phyloP scores from a whole-genome alignment of 768 basidiomycete genomes.

The Pholiota conissans region DNA sequence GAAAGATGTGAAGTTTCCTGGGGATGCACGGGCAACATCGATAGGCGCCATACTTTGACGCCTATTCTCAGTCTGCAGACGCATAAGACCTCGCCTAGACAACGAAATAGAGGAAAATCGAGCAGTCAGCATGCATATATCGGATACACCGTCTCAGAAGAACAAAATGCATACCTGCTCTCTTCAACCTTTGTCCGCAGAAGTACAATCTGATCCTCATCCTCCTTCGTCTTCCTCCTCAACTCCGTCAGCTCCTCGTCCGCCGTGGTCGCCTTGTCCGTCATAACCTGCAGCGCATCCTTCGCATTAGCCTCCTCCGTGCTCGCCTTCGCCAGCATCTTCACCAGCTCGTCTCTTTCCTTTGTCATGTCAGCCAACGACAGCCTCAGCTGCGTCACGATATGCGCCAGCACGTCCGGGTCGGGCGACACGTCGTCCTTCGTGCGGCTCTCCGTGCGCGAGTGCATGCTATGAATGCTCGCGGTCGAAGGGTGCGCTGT shows the following conservation, averaged over 20 bases:
- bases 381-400: constrained; percentile 72
- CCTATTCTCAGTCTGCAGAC: constrained; percentile 76
- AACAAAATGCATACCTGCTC: constrained; percentile 59
- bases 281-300: constrained; percentile 63
- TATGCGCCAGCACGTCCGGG: constrained; percentile 72
- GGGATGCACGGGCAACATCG: constrained; percentile 54
- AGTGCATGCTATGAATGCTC: constrained; percentile 31
- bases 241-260: constrained; percentile 58
- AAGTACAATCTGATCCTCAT: constrained; percentile 75
- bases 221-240: constrained; percentile 57
- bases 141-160: constrained; percentile 3
- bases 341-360: constrained; percentile 69
- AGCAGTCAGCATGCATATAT: not conserved
- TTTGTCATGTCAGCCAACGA: constrained; percentile 61
- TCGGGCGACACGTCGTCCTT: constrained; percentile 53
- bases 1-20: constrained; percentile 29
- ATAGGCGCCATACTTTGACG: constrained; percentile 57
- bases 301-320: constrained; percentile 58
- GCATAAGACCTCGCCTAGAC: constrained; percentile 79
- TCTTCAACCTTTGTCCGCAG: constrained; percentile 86
- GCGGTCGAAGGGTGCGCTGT: constrained; percentile 14
- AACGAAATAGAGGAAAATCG: not conserved
- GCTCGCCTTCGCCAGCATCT: constrained; percentile 48
- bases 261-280: constrained; percentile 59
- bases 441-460: not conserved